These are phyloP conservation scores for Orobanche coerulescens DNA, from an alignment of 257 asterid genomes.

Conservation along the genomic window DNA sequence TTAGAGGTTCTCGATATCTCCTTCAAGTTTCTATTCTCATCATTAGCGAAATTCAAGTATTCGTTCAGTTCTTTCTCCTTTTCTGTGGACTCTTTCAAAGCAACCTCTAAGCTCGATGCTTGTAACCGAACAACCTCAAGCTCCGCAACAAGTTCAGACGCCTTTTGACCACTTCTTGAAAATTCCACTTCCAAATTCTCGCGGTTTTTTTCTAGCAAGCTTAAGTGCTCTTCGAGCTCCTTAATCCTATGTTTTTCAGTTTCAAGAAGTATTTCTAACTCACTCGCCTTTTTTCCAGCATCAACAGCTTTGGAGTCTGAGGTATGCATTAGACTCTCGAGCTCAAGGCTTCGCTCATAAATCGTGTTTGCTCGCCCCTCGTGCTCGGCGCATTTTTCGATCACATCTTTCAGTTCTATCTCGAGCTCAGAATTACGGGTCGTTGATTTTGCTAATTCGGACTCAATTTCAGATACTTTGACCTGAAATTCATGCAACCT, in stretches of 20 bases:
- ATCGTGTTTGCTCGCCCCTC: conserved; percentile 54
- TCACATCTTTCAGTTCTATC: conserved; percentile 46
- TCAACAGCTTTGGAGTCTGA: conserved; percentile 66
- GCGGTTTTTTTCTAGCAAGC: conserved; percentile 44
- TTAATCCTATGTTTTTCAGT: conserved; percentile 63
- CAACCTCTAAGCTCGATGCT: conserved; percentile 60
- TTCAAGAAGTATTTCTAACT: conserved; percentile 68
- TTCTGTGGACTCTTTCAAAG: conserved; percentile 47
- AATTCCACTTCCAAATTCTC: conserved; percentile 46
- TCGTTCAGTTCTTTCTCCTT: conserved; percentile 55
- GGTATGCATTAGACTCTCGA: conserved; percentile 57
- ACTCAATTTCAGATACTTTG: conserved; percentile 40
- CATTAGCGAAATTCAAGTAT: conserved; percentile 34
- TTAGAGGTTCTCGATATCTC: conserved; percentile 37
- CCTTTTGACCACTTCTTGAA: conserved; percentile 34
- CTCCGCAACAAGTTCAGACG: conserved; percentile 60
- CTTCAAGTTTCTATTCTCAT: conserved; percentile 59
- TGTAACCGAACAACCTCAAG: conserved; percentile 49
- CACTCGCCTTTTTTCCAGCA: conserved; percentile 45
- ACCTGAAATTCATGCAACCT: conserved; percentile 52
- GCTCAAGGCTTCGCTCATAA: conserved; percentile 63
- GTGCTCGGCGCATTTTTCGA: conserved; percentile 51
- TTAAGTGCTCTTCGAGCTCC: conserved; percentile 82
- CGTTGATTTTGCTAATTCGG: conserved; percentile 41
- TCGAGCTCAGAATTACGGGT: conserved; percentile 56